Base-by-base conservation (phyloP, 495 filamentous ascomycete genomes). In the Penicillium maclennaniae region DNA sequence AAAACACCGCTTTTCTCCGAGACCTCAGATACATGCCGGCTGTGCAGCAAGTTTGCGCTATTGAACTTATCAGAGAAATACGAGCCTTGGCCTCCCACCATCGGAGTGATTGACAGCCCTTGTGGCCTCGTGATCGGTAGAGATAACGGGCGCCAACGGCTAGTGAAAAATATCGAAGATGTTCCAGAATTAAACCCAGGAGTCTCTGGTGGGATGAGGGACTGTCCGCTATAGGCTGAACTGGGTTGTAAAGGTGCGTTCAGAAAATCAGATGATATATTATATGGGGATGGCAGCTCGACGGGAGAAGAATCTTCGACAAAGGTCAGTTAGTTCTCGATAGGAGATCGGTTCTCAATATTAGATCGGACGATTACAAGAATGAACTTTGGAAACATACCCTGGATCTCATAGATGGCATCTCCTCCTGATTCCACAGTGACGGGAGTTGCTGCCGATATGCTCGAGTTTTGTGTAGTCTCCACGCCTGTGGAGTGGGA, bases 361-460 rank as follows among this genome's bases (percentile, higher is more conserved):
- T n/a, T n/a, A n/a, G n/a, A n/a, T n/a, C n/a, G n/a, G n/a, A n/a
- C n/a, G n/a, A n/a, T n/a, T n/a, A n/a, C n/a, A n/a, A n/a, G n/a
- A n/a, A n/a, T n/a, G n/a, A n/a, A n/a, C n/a, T n/a, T n/a, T n/a
- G n/a, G n/a, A n/a, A n/a, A 43, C 40, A 40, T 60, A 63, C 61
- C 61, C 2, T 60, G 58, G 50, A 63, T 57, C 25, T 63, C 61
- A 46, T 63, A 56, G 6, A 63, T 36, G 2, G 46, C 49, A 21
- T 40, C 61, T 44, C 61, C 61, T 6, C 61, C 61, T 6, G 58
- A 60, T 43, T 63, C 61, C 1, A 63, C 61, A 3, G 61, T 60
- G 0, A 51, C 45, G 9, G 61, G 61, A 19, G 57, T 49, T 2
- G 41, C 41, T 6, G 54, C 53, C n/a, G 61, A 55, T 19, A 43